phyloP scores from a whole-genome alignment of 129 eudicot species.

The Mikania micrantha region DNA sequence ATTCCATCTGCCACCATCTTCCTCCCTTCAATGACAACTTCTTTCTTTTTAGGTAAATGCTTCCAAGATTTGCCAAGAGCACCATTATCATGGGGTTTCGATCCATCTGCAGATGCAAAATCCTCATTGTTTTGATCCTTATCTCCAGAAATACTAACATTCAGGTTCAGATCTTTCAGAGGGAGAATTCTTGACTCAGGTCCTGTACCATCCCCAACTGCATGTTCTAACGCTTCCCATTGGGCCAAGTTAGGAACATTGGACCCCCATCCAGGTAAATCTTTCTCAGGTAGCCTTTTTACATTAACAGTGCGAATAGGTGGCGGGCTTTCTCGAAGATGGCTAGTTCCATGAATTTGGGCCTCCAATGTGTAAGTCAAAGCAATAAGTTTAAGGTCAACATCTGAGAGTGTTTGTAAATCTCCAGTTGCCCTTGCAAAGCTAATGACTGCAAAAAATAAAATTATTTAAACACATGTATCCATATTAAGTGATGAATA shows the following conservation, averaged over 20 bases:
- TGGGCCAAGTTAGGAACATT: constrained; percentile 88
- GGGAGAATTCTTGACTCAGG: constrained; percentile 73
- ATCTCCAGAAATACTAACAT: constrained; percentile 31
- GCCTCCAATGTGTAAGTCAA: constrained; percentile 77
- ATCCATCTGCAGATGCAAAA: constrained; percentile 42
- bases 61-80: constrained; percentile 31
- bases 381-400: constrained; percentile 91
- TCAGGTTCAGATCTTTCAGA: constrained; percentile 63
- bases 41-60: constrained; percentile 56
- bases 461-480: neutral
- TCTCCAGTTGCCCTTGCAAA: constrained; percentile 98
- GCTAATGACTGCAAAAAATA: constrained; percentile 47
- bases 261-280: constrained; percentile 96
- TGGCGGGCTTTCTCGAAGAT: constrained; percentile 81
- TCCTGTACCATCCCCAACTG: constrained; percentile 40
- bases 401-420: constrained; percentile 94
- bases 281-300: constrained; percentile 88
- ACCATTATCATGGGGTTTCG: constrained; percentile 37
- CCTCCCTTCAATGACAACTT: constrained; percentile 63
- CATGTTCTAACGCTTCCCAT: constrained; percentile 89
- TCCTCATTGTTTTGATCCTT: constrained; percentile 28
- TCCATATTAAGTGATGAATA: neutral
- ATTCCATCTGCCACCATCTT: constrained; percentile 80
- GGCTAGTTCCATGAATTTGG: constrained; percentile 83
- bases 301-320: constrained; percentile 74